These are phyloP conservation scores for Globisporangium viniferum DNA, from an alignment of 352 stramenopile genomes.

Conservation along the genomic window DNA sequence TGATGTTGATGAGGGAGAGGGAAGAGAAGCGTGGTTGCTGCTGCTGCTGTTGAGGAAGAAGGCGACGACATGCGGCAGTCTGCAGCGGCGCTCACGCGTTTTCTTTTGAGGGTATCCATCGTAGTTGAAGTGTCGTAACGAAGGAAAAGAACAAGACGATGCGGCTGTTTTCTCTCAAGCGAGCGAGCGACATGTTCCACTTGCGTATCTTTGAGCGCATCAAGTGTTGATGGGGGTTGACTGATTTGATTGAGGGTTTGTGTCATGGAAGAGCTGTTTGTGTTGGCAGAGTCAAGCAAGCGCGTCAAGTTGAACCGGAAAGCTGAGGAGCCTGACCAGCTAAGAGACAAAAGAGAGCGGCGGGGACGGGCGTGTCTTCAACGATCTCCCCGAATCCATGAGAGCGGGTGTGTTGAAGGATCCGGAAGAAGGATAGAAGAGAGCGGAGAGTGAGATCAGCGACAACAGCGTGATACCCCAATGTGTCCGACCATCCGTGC, in stretches of 20 bases:
- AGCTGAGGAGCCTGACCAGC: not conserved
- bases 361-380: slow-evolving; percentile 2
- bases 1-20: not conserved
- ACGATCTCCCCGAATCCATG: not conserved
- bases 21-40: not conserved
- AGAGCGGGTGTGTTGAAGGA: not conserved
- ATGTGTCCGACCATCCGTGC: not conserved
- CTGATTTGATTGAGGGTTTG: not conserved
- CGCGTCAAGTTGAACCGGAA: not conserved
- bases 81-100: not conserved
- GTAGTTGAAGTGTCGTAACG: slow-evolving; percentile 5
- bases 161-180: slow-evolving; percentile 8
- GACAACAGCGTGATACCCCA: not conserved
- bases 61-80: not conserved
- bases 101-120: not conserved
- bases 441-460: not conserved
- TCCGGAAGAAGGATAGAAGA: not conserved
- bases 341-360: not conserved
- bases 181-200: not conserved
- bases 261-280: not conserved
- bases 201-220: slow-evolving; percentile 2
- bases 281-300: not conserved
- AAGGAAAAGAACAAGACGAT: slow-evolving; percentile 6
- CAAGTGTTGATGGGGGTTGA: not conserved
- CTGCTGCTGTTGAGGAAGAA: not conserved